Percentiles rank a stretch among this genome's conserved stretches.
These are phyloP conservation scores for Deuterostichococcus epilithicus DNA, from an alignment of 139 green algal genomes.

Conservation along the genomic window DNA sequence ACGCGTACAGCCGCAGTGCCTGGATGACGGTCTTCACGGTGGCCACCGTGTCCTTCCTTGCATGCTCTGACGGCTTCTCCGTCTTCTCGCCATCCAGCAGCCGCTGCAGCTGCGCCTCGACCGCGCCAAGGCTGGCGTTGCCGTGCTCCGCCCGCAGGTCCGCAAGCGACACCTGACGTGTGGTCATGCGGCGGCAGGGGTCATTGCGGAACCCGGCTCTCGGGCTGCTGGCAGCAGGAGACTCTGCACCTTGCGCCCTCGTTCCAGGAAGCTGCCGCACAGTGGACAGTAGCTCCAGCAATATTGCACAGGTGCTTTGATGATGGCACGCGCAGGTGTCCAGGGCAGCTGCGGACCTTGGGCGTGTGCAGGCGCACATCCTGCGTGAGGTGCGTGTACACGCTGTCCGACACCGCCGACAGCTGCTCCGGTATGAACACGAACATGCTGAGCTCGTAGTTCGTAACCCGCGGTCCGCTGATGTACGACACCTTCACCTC, in stretches of 20 bases:
- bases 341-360: conserved; percentile 2
- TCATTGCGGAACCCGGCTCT: neutral
- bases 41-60: neutral
- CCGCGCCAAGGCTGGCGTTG: neutral
- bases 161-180: neutral
- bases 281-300: neutral
- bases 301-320: neutral
- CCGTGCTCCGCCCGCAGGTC: neutral
- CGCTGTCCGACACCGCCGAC: conserved; percentile 5
- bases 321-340: neutral
- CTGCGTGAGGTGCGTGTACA: conserved; percentile 15
- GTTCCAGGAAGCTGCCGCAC: neutral
- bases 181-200: neutral
- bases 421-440: conserved; percentile 19
- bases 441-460: conserved; percentile 13
- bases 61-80: neutral
- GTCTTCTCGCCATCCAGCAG: neutral
- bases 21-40: neutral
- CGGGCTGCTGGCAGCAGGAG: neutral
- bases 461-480: neutral
- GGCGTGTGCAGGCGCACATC: conserved; percentile 23
- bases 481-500: conserved; percentile 16
- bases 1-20: conserved; percentile 7
- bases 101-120: neutral
- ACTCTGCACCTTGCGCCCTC: too few relatives aligned